phyloP scores from a whole-genome alignment of 129 eudicot genomes.

The Sambucus nigra region DNA sequence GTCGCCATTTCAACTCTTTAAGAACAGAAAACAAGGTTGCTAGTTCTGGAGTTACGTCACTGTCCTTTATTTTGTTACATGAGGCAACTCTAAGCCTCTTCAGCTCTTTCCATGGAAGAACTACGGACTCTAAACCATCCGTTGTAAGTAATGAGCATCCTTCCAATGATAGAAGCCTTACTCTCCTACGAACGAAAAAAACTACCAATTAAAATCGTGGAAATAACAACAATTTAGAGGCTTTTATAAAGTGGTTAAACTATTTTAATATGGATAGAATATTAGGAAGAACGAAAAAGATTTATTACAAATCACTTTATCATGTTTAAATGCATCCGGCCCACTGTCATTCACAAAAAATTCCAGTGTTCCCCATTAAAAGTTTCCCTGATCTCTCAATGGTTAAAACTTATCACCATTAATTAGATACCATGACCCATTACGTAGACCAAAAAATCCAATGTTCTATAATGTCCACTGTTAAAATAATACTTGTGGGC shows the following conservation, averaged over 20 bases:
- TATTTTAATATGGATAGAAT: neutral
- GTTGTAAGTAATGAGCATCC: constrained; percentile 84
- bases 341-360: too few relatives aligned
- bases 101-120: constrained; percentile 76
- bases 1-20: constrained; percentile 88
- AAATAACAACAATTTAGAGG: neutral
- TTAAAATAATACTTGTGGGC: too few relatives aligned
- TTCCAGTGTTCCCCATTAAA: too few relatives aligned
- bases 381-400: too few relatives aligned
- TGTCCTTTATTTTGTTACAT: constrained; percentile 75
- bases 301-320: too few relatives aligned
- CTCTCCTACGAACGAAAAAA: constrained; percentile 43
- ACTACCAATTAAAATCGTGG: neutral
- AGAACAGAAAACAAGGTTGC: constrained; percentile 70
- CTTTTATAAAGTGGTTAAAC: too few relatives aligned
- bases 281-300: too few relatives aligned
- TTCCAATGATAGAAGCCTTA: constrained; percentile 64
- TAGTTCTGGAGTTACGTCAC: constrained; percentile 63
- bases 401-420: too few relatives aligned
- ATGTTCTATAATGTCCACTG: too few relatives aligned
- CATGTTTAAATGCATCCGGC: too few relatives aligned
- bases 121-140: constrained; percentile 72
- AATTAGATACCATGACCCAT: too few relatives aligned
- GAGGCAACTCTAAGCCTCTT: constrained; percentile 72
- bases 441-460: too few relatives aligned